Evolutionary conservation across 2,329 filamentous ascomycete genomes (phyloP).

Genomic region (Lasiodiplodia hormozganensis): DNA sequence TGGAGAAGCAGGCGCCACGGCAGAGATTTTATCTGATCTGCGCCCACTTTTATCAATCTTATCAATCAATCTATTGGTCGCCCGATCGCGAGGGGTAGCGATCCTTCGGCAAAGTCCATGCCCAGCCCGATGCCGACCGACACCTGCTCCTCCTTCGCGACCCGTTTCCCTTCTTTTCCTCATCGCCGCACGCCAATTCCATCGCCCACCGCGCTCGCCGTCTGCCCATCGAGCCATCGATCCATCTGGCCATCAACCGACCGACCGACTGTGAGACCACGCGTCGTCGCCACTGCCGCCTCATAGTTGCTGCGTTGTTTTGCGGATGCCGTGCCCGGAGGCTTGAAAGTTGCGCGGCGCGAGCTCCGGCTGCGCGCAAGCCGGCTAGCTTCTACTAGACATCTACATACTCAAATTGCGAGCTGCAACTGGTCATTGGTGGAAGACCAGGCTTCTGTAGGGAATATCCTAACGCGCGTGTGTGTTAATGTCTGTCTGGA

Average conservation of each 20-base stretch:
- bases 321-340: too few species aligned
- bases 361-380: too few species aligned
- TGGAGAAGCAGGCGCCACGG: constrained; percentile 9
- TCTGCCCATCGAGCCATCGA: neutral
- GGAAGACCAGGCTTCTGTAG: too few species aligned
- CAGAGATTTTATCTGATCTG: constrained; percentile 15
- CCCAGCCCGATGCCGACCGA: neutral
- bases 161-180: neutral
- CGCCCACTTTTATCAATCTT: constrained; percentile 18
- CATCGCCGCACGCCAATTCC: neutral
- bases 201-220: too few species aligned
- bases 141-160: neutral
- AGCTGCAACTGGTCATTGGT: too few species aligned
- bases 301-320: too few species aligned
- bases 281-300: too few species aligned
- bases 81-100: neutral
- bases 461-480: too few species aligned
- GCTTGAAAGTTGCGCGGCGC: too few species aligned
- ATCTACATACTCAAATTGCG: too few species aligned
- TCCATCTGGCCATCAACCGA: neutral
- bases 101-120: neutral
- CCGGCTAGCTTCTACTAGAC: too few species aligned
- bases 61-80: constrained; percentile 1
- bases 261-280: neutral
- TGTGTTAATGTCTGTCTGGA: too few species aligned